phyloP scores from a whole-genome alignment of 495 filamentous ascomycete genomes.

The Penicillium crystallinum region DNA sequence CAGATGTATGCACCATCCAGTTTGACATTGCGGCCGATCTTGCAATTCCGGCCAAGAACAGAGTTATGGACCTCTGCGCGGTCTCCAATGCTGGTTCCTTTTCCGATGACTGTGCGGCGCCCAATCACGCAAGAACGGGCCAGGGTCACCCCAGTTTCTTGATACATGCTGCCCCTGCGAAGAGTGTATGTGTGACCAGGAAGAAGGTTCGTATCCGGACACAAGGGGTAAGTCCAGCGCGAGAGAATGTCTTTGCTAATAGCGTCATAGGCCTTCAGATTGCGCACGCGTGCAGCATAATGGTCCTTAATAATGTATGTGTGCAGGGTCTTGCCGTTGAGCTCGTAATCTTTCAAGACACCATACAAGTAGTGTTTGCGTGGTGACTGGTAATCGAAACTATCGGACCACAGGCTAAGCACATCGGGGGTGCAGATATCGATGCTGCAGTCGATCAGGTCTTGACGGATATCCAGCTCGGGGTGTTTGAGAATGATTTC shows the following conservation, averaged over 20 bases:
- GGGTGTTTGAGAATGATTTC: constrained; percentile 58
- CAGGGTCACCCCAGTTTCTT: constrained; percentile 63
- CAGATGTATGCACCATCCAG: constrained; percentile 85
- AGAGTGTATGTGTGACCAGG: constrained; percentile 69
- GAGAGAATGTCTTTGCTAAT: constrained; percentile 83
- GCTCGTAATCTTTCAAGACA: constrained; percentile 91
- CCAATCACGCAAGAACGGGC: constrained; percentile 66
- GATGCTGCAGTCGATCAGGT: constrained; percentile 91
- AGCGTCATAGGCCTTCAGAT: constrained; percentile 83
- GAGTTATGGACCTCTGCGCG: constrained; percentile 63
- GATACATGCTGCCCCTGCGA: constrained; percentile 60
- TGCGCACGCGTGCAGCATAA: constrained; percentile 77
- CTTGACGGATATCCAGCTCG: constrained; percentile 74
- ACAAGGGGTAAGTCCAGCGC: constrained; percentile 89
- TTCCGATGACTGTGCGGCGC: constrained; percentile 67
- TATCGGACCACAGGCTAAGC: constrained; percentile 90
- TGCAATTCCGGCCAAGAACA: constrained; percentile 75
- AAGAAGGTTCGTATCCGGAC: constrained; percentile 81
- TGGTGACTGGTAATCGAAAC: constrained; percentile 91
- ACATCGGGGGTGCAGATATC: constrained; percentile 98
- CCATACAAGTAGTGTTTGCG: constrained; percentile 84
- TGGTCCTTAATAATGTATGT: constrained; percentile 75
- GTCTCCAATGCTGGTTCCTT: constrained; percentile 68
- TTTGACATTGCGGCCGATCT: constrained; percentile 75
- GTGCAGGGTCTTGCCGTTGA: constrained; percentile 93